Percentiles rank a stretch among this genome's conserved stretches.
Evolutionary conservation across 768 basidiomycete genomes (phyloP).

Genomic region (Clitopilus hobsonii): DNA sequence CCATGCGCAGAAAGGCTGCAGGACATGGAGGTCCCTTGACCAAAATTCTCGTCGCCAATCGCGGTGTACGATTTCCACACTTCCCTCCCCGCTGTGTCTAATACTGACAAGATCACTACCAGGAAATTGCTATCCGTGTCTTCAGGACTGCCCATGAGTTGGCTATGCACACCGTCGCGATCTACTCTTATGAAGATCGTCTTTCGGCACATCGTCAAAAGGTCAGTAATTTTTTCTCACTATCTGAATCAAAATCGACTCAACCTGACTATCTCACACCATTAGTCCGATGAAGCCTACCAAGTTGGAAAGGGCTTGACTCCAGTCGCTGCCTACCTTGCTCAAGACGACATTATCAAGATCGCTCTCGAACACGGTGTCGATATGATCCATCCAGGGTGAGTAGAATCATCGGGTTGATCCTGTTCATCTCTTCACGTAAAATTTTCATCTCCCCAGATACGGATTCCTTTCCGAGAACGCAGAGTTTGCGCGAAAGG

Average conservation of each 20-base stretch:
- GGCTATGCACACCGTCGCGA: conserved; percentile 98
- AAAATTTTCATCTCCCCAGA: conserved; percentile 31
- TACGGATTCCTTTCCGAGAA: conserved; percentile 99
- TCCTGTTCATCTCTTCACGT: not conserved
- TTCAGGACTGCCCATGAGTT: conserved; percentile 98
- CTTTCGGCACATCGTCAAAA: conserved; percentile 97
- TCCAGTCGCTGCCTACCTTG: conserved; percentile 94
- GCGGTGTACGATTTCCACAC: conserved; percentile 58
- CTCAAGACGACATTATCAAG: conserved; percentile 95
- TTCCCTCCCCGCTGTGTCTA: conserved; percentile 2
- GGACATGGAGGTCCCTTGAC: conserved; percentile 89
- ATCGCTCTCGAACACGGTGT: conserved; percentile 98
- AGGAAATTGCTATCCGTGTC: conserved; percentile 99
- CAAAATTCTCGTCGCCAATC: conserved; percentile 90
- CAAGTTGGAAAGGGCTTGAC: conserved; percentile 95
- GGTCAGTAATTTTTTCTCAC: conserved; percentile 33
- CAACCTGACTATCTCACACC: conserved; percentile 27
- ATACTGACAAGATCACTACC: conserved; percentile 8
- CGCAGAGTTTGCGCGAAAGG: conserved; percentile 94
- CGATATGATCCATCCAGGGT: conserved; percentile 99
- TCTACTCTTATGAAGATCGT: conserved; percentile 96
- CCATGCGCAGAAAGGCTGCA: conserved; percentile 86
- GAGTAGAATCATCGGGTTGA: conserved; percentile 15
- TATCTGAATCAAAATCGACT: conserved; percentile 11
- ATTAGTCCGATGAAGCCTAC: conserved; percentile 97